These are phyloP conservation scores for Abrus precatorius DNA, from an alignment of 306 rosid genomes.

Conservation along the genomic window DNA sequence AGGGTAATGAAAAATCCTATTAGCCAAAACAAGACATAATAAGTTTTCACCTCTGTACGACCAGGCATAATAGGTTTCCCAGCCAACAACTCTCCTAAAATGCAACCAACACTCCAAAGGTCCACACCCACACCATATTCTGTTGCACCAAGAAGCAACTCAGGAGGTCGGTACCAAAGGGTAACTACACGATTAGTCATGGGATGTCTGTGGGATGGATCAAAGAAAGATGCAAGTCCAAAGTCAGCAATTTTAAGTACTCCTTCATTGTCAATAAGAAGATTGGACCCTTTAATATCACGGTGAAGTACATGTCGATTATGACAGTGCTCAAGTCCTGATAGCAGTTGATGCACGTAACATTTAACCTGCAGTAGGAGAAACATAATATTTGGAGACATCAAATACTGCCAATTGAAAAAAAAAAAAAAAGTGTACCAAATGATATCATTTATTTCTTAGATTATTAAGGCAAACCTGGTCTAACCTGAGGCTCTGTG, in stretches of 20 bases:
- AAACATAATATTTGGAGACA: slow-evolving; percentile 39
- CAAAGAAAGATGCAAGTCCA: slow-evolving; percentile 86
- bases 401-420: slow-evolving; percentile 36
- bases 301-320: slow-evolving; percentile 84
- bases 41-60: slow-evolving; percentile 84
- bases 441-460: slow-evolving; percentile 29
- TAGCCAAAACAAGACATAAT: slow-evolving; percentile 33
- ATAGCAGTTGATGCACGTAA: slow-evolving; percentile 84
- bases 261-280: slow-evolving; percentile 82
- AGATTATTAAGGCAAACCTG: slow-evolving; percentile 52
- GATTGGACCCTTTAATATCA: slow-evolving; percentile 95
- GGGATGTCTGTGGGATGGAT: slow-evolving; percentile 82
- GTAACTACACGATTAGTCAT: slow-evolving; percentile 97
- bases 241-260: slow-evolving; percentile 91
- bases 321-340: slow-evolving; percentile 98
- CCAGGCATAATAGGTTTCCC: slow-evolving; percentile 99
- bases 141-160: slow-evolving; percentile 94
- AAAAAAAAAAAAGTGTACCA: slow-evolving; percentile 30
- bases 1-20: slow-evolving; percentile 39
- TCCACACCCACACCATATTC: slow-evolving; percentile 87
- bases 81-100: slow-evolving; percentile 88
- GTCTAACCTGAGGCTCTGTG: slow-evolving; percentile 91
- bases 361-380: slow-evolving; percentile 81
- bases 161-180: slow-evolving; percentile 97
- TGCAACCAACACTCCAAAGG: slow-evolving; percentile 99